Conservation (phyloP, 139 green algal genomes). For the Haematococcus sp. region DNA sequence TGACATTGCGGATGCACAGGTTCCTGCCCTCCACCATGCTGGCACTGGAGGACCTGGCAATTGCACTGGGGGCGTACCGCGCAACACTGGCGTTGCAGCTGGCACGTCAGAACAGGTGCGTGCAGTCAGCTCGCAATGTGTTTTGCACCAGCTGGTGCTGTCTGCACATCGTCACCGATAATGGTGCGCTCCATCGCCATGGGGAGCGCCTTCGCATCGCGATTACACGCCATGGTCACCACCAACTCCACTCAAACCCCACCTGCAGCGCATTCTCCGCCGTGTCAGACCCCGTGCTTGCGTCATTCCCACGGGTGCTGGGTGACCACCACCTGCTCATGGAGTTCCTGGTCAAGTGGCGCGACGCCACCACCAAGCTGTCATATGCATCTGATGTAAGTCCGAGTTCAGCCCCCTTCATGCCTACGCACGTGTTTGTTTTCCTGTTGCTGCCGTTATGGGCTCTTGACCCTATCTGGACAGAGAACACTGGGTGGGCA, state of each 20-base stretch:
- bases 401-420: background rate
- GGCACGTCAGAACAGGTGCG: slow-evolving; percentile 16
- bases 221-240: no score
- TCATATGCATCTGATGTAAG: background rate
- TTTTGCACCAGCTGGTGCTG: background rate
- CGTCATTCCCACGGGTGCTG: slow-evolving; percentile 34
- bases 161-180: no score
- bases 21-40: slow-evolving; percentile 48
- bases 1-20: no score
- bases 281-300: slow-evolving; percentile 35
- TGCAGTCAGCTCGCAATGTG: no score
- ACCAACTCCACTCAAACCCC: no score
- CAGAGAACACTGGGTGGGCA: no score
- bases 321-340: slow-evolving; percentile 37
- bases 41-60: slow-evolving; percentile 24
- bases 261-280: slow-evolving; percentile 12
- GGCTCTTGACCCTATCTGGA: no score
- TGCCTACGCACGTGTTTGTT: background rate
- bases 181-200: no score
- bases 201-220: no score
- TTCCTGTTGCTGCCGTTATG: background rate
- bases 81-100: slow-evolving; percentile 30
- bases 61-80: slow-evolving; percentile 30
- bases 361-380: slow-evolving; percentile 34
- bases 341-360: slow-evolving; percentile 45